Evolutionary conservation across 306 rosid species (phyloP), one percentile per base, ranked within the genome.

Genomic region (Dryas drummondii): DNA sequence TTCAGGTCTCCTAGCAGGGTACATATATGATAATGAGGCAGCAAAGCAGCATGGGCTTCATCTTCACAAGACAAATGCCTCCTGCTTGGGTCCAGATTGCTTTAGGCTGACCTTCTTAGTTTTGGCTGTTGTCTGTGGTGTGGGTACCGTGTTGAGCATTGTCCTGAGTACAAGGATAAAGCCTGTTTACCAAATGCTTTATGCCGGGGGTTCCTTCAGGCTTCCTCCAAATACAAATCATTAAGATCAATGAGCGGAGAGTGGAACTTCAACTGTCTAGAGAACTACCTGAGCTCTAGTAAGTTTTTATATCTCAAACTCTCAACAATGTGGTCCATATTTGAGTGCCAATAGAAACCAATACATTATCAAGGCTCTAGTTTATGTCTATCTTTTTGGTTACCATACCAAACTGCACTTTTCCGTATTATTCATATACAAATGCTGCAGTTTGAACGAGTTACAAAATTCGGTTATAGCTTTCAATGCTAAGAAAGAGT

Each of bases 141-240:
- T 85, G 5, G 97, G 97, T 41, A 50, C 86, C 15, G 9, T 90
- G 53, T 64, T 83, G 68, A 82, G 93, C 85, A 72, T 90, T 56
- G 42, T 90, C 59, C 81, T 92, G 79, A 83, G 82, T 48, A 0
- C 50, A 6, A 84, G 97, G 83, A 88, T 87, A 65, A 90, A 69
- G 88, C 92, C 96, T 4, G 96, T 92, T 59, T 92, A 92, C 78
- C 89, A 88, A 71, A 87, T 76, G 93, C 96, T 90, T 56, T 92
- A 92, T 71, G 62, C 89, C 1, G 92, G 96, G 37, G 97, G 97
- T 49, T 92, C 97, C 71, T 92, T 90, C 54, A 79, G 87, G 89
- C 46, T 87, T 22, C 96, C 88, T 42, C 93, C 74, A 67, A 69
- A 72, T 63, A 52, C 88, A 54, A 65, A 32, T 50, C 80, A 66